Evolutionary conservation across 2,329 filamentous ascomycete genomes (phyloP).

Genomic region (Nothopassalora personata): DNA sequence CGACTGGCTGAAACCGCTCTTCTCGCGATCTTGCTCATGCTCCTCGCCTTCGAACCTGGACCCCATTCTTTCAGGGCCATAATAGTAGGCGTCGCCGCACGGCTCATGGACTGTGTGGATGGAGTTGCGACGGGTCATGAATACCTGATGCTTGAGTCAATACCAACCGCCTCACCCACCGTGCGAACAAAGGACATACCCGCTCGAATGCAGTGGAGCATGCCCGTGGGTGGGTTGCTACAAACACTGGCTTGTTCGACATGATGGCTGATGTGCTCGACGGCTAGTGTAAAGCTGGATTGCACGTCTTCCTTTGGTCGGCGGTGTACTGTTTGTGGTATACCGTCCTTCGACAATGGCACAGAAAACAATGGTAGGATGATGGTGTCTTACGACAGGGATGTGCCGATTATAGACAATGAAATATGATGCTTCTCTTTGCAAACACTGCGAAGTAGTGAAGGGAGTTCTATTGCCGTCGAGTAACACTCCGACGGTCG

Average conservation of each 20-base stretch:
- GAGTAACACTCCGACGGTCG: neutral
- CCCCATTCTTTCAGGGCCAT: slow-evolving; percentile 81
- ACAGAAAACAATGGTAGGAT: neutral
- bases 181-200: slow-evolving; percentile 47
- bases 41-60: slow-evolving; percentile 68
- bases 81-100: slow-evolving; percentile 96
- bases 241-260: slow-evolving; percentile 79
- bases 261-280: slow-evolving; percentile 40
- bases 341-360: neutral
- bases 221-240: slow-evolving; percentile 87
- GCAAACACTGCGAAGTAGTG: neutral
- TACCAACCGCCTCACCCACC: neutral
- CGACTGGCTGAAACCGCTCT: slow-evolving; percentile 62
- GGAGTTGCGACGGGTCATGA: slow-evolving; percentile 84
- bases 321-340: neutral
- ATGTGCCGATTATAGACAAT: slow-evolving; percentile 1
- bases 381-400: neutral
- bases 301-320: slow-evolving; percentile 7
- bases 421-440: slow-evolving; percentile 1
- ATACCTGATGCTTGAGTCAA: slow-evolving; percentile 59
- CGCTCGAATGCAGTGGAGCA: slow-evolving; percentile 97
- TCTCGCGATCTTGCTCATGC: slow-evolving; percentile 40
- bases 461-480: neutral
- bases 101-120: slow-evolving; percentile 88
- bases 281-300: slow-evolving; percentile 10